A percentile compares a stretch with the other conserved stretches of the same genome.
Conservation (phyloP, 2,329 filamentous ascomycete genomes). For the Calonectria pauciramosa region DNA sequence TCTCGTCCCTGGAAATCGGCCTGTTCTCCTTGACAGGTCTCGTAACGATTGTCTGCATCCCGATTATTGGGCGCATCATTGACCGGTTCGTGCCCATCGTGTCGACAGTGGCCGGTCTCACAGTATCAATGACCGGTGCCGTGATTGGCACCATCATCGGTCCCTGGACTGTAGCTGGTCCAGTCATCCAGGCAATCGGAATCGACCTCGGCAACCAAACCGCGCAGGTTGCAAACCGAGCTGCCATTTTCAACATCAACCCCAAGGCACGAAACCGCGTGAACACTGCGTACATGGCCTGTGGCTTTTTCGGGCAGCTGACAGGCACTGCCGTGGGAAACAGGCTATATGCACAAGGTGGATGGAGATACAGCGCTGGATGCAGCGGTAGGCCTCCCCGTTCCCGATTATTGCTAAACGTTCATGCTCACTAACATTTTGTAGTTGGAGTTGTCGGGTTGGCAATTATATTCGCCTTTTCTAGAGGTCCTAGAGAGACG, state of each 20-base stretch:
- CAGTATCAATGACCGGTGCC: slow-evolving; percentile 72
- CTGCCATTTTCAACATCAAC: slow-evolving; percentile 78
- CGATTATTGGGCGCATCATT: slow-evolving; percentile 77
- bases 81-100: slow-evolving; percentile 79
- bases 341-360: slow-evolving; percentile 64
- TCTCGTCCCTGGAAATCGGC: slow-evolving; percentile 77
- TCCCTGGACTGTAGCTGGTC: slow-evolving; percentile 75
- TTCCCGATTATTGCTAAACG: not conserved
- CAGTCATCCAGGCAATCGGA: slow-evolving; percentile 78
- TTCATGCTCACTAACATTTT: not conserved
- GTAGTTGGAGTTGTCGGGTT: slow-evolving; percentile 43
- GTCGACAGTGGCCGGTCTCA: slow-evolving; percentile 73
- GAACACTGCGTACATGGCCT: slow-evolving; percentile 87
- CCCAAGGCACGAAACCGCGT: slow-evolving; percentile 80
- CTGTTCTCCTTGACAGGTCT: slow-evolving; percentile 86
- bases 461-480: slow-evolving; percentile 46
- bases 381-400: slow-evolving; percentile 45
- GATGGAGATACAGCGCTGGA: slow-evolving; percentile 63
- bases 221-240: slow-evolving; percentile 80
- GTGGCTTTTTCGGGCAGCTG: slow-evolving; percentile 81
- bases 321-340: slow-evolving; percentile 75
- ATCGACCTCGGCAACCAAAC: slow-evolving; percentile 82
- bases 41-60: slow-evolving; percentile 75
- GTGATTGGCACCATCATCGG: slow-evolving; percentile 79
- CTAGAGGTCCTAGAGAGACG: slow-evolving; percentile 47